A percentile compares a stretch with the other conserved stretches of the same genome.
Conservation (phyloP, 1,139 yeast genomes). For the Pichia sp. region DNA sequence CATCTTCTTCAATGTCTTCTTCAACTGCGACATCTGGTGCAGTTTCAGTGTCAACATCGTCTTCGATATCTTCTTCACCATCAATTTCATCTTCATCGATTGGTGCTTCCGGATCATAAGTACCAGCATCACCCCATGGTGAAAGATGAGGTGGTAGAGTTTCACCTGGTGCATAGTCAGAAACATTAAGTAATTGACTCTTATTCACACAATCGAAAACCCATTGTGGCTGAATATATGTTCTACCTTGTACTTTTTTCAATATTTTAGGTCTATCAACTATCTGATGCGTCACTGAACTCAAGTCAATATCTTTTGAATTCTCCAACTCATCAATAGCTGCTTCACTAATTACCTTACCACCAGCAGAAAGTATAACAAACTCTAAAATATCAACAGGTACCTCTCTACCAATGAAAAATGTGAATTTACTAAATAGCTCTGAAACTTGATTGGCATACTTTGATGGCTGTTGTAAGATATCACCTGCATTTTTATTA, state of each 20-base stretch:
- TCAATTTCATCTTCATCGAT: constrained; percentile 32
- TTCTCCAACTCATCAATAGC: constrained; percentile 61
- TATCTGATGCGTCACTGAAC: constrained; percentile 82
- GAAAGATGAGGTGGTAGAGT: constrained; percentile 92
- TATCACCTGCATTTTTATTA: constrained; percentile 60
- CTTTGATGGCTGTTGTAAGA: constrained; percentile 71
- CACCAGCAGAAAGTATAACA: constrained; percentile 82
- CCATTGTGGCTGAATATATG: constrained; percentile 98
- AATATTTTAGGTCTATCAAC: constrained; percentile 82
- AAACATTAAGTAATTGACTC: constrained; percentile 64
- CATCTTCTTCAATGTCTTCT: constrained; percentile 29
- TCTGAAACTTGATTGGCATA: constrained; percentile 50
- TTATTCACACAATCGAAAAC: constrained; percentile 86
- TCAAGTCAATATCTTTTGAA: constrained; percentile 49
- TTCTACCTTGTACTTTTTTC: constrained; percentile 80
- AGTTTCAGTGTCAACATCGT: constrained; percentile 40
- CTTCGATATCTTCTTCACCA: constrained; percentile 45
- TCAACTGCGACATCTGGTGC: constrained; percentile 35
- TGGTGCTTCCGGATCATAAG: constrained; percentile 72
- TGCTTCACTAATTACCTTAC: constrained; percentile 77
- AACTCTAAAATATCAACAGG: constrained; percentile 88
- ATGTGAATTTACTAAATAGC: constrained; percentile 67
- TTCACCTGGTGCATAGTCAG: constrained; percentile 88
- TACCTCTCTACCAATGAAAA: constrained; percentile 92
- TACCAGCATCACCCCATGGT: constrained; percentile 97